Evolutionary conservation across 305 asterid genomes (phyloP), one percentile per base, ranked within the genome.

Genomic region (Caryopteris hybrid): DNA sequence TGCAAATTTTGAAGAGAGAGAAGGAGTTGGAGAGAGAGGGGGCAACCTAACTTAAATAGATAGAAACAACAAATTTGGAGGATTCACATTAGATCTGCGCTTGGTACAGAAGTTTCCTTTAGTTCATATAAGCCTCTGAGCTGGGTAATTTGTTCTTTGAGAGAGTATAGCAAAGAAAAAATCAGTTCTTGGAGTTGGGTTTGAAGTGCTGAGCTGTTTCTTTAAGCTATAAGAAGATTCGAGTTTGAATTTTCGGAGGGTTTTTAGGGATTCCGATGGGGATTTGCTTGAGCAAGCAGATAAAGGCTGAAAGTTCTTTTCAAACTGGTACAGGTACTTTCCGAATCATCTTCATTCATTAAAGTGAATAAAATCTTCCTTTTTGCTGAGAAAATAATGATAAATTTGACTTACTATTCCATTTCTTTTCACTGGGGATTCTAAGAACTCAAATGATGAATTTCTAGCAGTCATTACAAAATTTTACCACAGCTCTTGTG

Each of bases 231-330:
- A 16, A 22, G 25, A 11, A 43, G 38, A 34, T 59, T 64, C 60
- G 73, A 50, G 69, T 59, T 72, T 38, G 39, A 3, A 56, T 17
- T 42, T 46, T 52, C 53, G 36, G 72, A 43, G 69, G 68, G 54
- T 17, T 77, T 69, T 36, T 27, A 56, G 67, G 74, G 72, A 36
- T 67, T 76, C 14, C 55, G 71, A 76, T 90, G 99, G 99, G 99
- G 79, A 82, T 88, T 82, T 93, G 97, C 80, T 71, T 77, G 76
- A 93, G 99, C 86, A 90, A 89, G 71, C 92, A 87, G 86, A 84
- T 88, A 57, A 92, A 92, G 84, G 96, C 96, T 14, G 95, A 81
- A 69, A 78, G 79, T 72, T 72, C 84, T 67, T 80, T 72, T 54
- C 81, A 74, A 69, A 72, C 85, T 48, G 88, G 84, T 29, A 79